Percentiles rank a stretch among this genome's conserved stretches.
Evolutionary conservation across 768 basidiomycete species (phyloP).

Genomic region (Termitomyces sp.): DNA sequence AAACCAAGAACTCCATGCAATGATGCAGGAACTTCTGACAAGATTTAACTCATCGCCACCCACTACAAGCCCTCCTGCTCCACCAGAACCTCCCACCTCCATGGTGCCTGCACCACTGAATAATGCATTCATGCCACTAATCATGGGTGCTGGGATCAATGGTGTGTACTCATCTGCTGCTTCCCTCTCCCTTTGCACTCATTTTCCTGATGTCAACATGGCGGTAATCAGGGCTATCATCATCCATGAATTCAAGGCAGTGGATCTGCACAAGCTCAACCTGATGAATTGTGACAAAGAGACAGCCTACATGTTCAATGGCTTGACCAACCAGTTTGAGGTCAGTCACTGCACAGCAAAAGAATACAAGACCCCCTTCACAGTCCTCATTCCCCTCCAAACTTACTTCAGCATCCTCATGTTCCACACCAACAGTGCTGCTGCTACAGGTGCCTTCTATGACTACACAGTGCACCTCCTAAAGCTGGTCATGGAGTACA

Average conservation of each 20-base stretch:
- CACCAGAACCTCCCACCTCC: too few species aligned
- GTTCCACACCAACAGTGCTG: neutral
- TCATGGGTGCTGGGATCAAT: neutral
- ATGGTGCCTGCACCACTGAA: too few species aligned
- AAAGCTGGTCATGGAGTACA: neutral
- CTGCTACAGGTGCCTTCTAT: neutral
- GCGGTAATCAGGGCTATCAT: neutral
- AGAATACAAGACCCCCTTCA: neutral
- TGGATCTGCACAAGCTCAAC: slow-evolving; percentile 1
- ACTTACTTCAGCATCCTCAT: neutral
- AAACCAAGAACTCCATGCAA: neutral
- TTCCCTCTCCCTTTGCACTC: neutral
- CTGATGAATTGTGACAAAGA: neutral
- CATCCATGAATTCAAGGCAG: neutral
- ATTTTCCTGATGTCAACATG: neutral
- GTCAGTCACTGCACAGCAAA: neutral
- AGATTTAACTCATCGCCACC: neutral
- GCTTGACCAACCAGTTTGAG: neutral
- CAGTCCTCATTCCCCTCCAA: neutral
- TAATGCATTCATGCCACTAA: too few species aligned
- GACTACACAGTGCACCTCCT: neutral
- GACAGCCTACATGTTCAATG: neutral
- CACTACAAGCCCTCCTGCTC: too few species aligned
- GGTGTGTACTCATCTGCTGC: neutral
- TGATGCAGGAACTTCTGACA: neutral